Percentiles rank a stretch among this genome's conserved stretches.
phyloP scores from a whole-genome alignment of 768 basidiomycete species.

The Neoboletus brunneissimus region DNA sequence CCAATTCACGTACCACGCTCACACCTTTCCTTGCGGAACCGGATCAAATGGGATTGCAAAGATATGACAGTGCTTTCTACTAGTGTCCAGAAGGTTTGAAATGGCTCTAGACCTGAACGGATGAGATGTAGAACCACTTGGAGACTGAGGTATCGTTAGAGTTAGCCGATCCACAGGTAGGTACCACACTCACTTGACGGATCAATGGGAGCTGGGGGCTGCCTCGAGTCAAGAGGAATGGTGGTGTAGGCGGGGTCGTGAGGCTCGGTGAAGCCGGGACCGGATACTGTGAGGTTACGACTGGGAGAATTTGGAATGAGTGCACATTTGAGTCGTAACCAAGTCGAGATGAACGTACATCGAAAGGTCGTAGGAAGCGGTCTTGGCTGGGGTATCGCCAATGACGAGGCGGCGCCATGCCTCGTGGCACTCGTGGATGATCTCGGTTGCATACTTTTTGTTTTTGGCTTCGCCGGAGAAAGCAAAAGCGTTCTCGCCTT shows the following conservation, averaged over 20 bases:
- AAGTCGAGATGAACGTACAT: conserved; percentile 56
- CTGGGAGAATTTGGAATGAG: conserved; percentile 39
- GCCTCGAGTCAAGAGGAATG: conserved; percentile 76
- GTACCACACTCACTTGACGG: conserved; percentile 65
- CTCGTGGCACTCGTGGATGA: conserved; percentile 98
- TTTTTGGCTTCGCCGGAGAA: conserved; percentile 99
- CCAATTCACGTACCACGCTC: conserved; percentile 1
- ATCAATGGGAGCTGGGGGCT: conserved; percentile 86
- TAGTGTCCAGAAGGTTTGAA: neutral
- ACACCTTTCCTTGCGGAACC: neutral
- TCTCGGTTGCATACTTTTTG: conserved; percentile 99
- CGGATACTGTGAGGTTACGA: conserved; percentile 72
- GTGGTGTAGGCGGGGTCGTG: conserved; percentile 60
- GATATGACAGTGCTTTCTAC: neutral
- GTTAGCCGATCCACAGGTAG: neutral
- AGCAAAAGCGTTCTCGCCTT: conserved; percentile 97
- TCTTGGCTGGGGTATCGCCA: conserved; percentile 76
- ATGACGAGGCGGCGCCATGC: conserved; percentile 92
- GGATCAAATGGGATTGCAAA: conserved; percentile 2
- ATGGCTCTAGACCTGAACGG: conserved; percentile 63
- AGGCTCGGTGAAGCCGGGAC: conserved; percentile 62
- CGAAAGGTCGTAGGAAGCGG: conserved; percentile 68
- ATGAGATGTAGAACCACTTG: conserved; percentile 95
- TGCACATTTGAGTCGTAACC: neutral
- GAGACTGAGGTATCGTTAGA: conserved; percentile 51